phyloP scores from a whole-genome alignment of 1,139 yeast genomes.

The Pichia sp. region DNA sequence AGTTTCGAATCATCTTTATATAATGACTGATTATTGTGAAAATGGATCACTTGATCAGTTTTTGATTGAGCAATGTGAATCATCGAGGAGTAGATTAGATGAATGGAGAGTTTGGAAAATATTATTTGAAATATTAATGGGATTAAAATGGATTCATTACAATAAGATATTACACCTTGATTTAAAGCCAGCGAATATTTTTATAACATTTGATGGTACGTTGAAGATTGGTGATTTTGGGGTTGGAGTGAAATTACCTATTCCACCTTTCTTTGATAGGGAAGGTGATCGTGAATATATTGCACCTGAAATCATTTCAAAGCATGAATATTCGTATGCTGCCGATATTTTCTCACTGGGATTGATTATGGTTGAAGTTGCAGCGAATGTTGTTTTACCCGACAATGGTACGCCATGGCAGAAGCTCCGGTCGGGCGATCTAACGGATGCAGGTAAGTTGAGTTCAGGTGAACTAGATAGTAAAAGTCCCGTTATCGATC shows the following conservation, averaged over 20 bases:
- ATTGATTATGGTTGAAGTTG: constrained; percentile 85
- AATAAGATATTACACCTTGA: constrained; percentile 75
- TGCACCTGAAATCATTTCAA: constrained; percentile 90
- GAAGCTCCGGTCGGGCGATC: constrained; percentile 87
- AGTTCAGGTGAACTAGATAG: constrained; percentile 53
- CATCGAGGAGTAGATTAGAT: constrained; percentile 62
- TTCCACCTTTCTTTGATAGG: constrained; percentile 61
- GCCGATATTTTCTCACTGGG: constrained; percentile 95
- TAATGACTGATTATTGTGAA: constrained; percentile 94
- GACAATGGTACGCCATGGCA: constrained; percentile 98
- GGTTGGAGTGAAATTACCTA: constrained; percentile 49
- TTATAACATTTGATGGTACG: constrained; percentile 90
- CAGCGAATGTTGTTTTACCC: constrained; percentile 90
- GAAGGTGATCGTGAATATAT: constrained; percentile 97
- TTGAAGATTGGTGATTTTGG: constrained; percentile 82
- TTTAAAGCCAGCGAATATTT: constrained; percentile 89
- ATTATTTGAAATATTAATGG: constrained; percentile 69
- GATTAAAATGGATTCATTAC: constrained; percentile 73
- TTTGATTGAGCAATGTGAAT: constrained; percentile 65
- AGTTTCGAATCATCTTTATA: constrained; percentile 61
- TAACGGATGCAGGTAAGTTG: constrained; percentile 88
- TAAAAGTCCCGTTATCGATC: constrained; percentile 7
- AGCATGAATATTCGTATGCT: constrained; percentile 77
- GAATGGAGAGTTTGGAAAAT: constrained; percentile 99
- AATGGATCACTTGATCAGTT: constrained; percentile 85